A percentile compares a stretch with the other conserved stretches of the same genome.
Conservation (phyloP, 805 yeast genomes). For the Saccharomycopsis capsularis region DNA sequence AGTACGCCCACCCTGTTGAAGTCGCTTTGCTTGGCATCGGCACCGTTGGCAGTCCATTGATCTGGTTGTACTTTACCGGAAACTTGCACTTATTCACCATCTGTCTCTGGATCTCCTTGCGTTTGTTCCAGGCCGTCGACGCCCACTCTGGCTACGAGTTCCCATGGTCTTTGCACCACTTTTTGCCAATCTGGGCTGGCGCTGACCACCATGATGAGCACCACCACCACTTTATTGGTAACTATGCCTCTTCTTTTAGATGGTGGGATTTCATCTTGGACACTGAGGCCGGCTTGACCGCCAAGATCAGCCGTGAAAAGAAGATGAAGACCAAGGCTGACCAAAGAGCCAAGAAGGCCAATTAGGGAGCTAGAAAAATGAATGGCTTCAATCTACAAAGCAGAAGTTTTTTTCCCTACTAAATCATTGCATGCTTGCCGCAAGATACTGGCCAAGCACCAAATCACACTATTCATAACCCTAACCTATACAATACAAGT, state of each 20-base stretch:
- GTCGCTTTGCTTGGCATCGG: conserved; percentile 73
- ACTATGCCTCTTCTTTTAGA: conserved; percentile 75
- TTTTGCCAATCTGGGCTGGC: conserved; percentile 80
- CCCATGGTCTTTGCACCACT: conserved; percentile 73
- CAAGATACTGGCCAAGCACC: too few relatives aligned
- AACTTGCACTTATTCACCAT: conserved; percentile 68
- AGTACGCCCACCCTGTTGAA: conserved; percentile 79
- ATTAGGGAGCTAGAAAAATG: not conserved
- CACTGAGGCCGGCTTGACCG: conserved; percentile 61
- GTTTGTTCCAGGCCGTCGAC: conserved; percentile 77
- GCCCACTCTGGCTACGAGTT: conserved; percentile 84
- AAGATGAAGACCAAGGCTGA: conserved; percentile 37
- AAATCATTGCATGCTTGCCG: not conserved
- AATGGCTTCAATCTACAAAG: not conserved
- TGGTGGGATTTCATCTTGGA: conserved; percentile 69
- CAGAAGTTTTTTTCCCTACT: not conserved
- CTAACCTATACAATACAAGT: too few relatives aligned
- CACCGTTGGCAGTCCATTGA: conserved; percentile 71
- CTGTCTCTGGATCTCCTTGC: conserved; percentile 60
- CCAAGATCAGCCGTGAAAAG: conserved; percentile 47
- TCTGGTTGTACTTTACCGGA: conserved; percentile 55
- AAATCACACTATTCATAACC: too few relatives aligned
- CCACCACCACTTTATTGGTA: conserved; percentile 74
- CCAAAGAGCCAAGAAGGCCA: conserved; percentile 27
- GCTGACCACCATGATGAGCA: conserved; percentile 85